Evolutionary conservation across 2,329 filamentous ascomycete genomes (phyloP).

Genomic region (Helminthosporium solani): DNA sequence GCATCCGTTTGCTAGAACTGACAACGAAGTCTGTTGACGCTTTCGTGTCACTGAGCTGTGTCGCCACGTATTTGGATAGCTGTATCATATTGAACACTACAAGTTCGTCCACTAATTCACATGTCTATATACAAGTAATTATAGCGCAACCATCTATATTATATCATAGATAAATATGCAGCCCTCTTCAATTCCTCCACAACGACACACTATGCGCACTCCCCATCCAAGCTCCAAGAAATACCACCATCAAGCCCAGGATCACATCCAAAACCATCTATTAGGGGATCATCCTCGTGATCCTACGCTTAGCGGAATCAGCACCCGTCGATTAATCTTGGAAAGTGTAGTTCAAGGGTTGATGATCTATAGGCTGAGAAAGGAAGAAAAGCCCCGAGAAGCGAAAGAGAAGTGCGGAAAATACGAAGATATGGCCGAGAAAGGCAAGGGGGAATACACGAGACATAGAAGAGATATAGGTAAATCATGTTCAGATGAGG

Average conservation of each 20-base stretch:
- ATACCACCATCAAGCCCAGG: slow-evolving; percentile 16
- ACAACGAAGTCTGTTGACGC: too few species aligned
- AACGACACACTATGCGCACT: slow-evolving; percentile 2
- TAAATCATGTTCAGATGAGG: neutral
- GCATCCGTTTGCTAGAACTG: too few species aligned
- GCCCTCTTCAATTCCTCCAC: neutral
- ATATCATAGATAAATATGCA: neutral
- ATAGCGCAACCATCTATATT: neutral
- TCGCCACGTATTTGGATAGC: too few species aligned
- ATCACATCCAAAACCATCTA: slow-evolving; percentile 14
- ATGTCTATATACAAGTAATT: neutral
- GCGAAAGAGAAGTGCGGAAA: slow-evolving; percentile 1
- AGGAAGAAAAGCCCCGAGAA: slow-evolving; percentile 13
- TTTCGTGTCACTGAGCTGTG: too few species aligned
- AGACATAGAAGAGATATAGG: too few species aligned
- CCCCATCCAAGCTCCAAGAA: slow-evolving; percentile 3
- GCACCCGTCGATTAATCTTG: slow-evolving; percentile 15
- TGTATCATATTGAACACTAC: too few species aligned
- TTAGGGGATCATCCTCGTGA: slow-evolving; percentile 10
- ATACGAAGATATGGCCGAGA: neutral
- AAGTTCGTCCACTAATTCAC: neutral
- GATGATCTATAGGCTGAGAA: slow-evolving; percentile 17
- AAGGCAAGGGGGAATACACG: neutral
- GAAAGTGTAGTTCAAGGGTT: slow-evolving; percentile 24
- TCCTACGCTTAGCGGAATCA: slow-evolving; percentile 8